Percentiles rank a stretch among this genome's conserved stretches.
Conservation (phyloP, 257 asterid genomes). For the Euphrasia confusa region DNA sequence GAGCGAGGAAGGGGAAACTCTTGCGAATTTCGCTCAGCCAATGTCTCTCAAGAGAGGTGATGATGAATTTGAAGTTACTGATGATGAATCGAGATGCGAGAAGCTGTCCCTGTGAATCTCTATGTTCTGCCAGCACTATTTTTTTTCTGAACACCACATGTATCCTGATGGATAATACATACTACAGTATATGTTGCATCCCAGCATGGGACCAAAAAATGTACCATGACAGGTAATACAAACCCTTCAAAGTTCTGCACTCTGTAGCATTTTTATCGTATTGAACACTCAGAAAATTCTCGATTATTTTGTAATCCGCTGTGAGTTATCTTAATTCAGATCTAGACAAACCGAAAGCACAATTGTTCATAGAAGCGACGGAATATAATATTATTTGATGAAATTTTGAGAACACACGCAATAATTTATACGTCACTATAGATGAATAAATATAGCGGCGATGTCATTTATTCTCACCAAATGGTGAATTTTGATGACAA, state of each 20-base stretch:
- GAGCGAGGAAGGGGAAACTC: neutral
- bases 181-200: neutral
- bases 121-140: neutral
- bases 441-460: too few species aligned
- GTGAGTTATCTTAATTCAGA: neutral
- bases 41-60: neutral
- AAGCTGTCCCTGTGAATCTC: neutral
- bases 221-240: neutral
- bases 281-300: too few species aligned
- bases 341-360: too few species aligned
- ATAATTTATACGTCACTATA: too few species aligned
- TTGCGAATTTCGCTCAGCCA: neutral
- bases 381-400: too few species aligned
- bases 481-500: too few species aligned
- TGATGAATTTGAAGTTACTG: neutral
- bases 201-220: neutral
- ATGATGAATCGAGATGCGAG: conserved; percentile 2
- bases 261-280: neutral
- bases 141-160: neutral
- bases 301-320: too few species aligned
- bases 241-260: neutral
- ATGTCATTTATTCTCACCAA: too few species aligned
- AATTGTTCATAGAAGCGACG: too few species aligned
- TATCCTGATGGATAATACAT: neutral
- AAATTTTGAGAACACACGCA: too few species aligned